These are phyloP conservation scores for Sparassis latifolia DNA, from an alignment of 1,284 basidiomycete species.

Conservation along the genomic window DNA sequence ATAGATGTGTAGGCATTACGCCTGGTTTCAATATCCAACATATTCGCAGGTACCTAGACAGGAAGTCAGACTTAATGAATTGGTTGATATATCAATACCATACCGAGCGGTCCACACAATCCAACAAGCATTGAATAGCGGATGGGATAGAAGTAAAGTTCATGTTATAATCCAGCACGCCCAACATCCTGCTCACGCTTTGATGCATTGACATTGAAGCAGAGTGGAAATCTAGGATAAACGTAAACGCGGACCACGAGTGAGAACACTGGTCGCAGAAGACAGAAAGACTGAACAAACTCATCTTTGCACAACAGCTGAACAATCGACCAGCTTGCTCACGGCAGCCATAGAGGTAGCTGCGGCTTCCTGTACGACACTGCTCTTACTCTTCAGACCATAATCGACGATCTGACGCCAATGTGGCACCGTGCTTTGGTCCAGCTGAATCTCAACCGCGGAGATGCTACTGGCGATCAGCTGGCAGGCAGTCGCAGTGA, in stretches of 20 bases:
- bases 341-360: constrained; percentile 58
- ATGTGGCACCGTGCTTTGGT: constrained; percentile 36
- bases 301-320: constrained; percentile 62
- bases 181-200: constrained; percentile 72
- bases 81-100: constrained; percentile 7
- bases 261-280: constrained; percentile 3
- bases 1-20: constrained; percentile 69
- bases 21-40: constrained; percentile 57
- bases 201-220: constrained; percentile 62
- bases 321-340: constrained; percentile 64
- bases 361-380: constrained; percentile 68
- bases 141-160: constrained; percentile 46
- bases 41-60: constrained; percentile 36
- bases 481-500: constrained; percentile 70
- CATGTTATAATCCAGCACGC: constrained; percentile 59
- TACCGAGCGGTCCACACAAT: constrained; percentile 52
- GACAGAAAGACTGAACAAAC: constrained; percentile 23
- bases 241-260: constrained; percentile 30
- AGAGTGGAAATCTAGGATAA: constrained; percentile 60
- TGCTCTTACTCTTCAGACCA: constrained; percentile 64
- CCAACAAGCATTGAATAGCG: constrained; percentile 54
- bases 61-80: constrained; percentile 11
- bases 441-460: constrained; percentile 40
- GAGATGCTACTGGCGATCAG: constrained; percentile 68
- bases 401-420: constrained; percentile 71